Evolutionary conservation across 257 asterid genomes (phyloP).

Genomic region (Lantana camara): DNA sequence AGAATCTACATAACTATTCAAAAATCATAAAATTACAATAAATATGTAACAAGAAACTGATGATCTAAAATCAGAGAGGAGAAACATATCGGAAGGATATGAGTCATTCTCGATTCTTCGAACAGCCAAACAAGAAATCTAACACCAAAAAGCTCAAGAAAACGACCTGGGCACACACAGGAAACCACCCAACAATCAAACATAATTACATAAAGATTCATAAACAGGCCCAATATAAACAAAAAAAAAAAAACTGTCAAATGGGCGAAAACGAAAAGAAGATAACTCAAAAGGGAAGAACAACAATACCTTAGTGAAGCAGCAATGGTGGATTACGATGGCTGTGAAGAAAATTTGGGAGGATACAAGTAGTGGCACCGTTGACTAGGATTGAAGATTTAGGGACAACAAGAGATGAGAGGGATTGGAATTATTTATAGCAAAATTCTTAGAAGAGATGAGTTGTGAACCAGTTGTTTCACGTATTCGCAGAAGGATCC

Average conservation of each 20-base stretch:
- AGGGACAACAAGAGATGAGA: background rate
- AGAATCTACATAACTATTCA: background rate
- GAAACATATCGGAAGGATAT: constrained; percentile 78
- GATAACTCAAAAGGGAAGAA: background rate
- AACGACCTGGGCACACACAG: constrained; percentile 38
- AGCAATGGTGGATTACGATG: background rate
- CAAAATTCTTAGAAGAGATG: no score
- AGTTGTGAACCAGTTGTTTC: no score
- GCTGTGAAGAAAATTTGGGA: background rate
- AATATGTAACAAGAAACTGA: background rate
- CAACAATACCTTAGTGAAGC: constrained; percentile 21
- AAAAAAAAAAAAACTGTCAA: no score
- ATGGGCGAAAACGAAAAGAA: background rate
- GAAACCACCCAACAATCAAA: constrained; percentile 15
- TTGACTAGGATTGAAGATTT: constrained; percentile 1
- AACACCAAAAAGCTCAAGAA: constrained; percentile 35
- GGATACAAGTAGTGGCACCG: background rate
- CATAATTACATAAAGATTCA: background rate
- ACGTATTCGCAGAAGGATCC: constrained; percentile 33
- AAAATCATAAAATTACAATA: background rate
- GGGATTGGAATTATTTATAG: constrained; percentile 18
- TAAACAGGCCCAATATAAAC: background rate
- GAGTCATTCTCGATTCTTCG: constrained; percentile 68
- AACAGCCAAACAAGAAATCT: constrained; percentile 41
- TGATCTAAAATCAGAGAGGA: constrained; percentile 43